These are phyloP conservation scores for Solanum habrochaites DNA, from an alignment of 257 asterid species.

Conservation along the genomic window DNA sequence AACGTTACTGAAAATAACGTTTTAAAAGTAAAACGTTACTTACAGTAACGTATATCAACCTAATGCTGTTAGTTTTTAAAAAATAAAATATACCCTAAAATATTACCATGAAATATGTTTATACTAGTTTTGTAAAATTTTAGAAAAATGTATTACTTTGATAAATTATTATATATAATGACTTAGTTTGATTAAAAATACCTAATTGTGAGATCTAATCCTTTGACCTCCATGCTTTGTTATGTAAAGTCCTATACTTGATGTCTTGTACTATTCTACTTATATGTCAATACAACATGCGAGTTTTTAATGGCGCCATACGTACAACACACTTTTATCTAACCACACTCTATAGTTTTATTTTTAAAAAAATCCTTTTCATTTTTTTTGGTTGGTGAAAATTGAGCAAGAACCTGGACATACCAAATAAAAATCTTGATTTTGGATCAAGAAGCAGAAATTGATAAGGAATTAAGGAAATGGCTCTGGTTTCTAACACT, in stretches of 20 bases:
- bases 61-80: too few species aligned
- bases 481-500: slow-evolving; percentile 39
- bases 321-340: background rate
- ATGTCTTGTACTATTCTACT: background rate
- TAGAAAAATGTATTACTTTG: too few species aligned
- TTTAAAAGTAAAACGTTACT: too few species aligned
- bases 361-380: background rate
- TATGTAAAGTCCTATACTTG: too few species aligned
- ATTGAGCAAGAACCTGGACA: background rate
- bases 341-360: background rate
- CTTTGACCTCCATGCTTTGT: background rate
- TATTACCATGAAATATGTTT: too few species aligned
- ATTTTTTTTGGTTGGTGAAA: background rate
- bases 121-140: too few species aligned
- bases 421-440: background rate
- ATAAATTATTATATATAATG: too few species aligned
- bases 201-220: background rate
- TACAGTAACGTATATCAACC: too few species aligned
- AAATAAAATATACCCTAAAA: too few species aligned
- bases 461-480: slow-evolving; percentile 3
- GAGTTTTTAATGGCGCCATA: background rate
- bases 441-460: background rate
- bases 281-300: background rate
- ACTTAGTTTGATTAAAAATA: too few species aligned
- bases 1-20: too few species aligned